Conservation (phyloP, 371 early-diverging fungal genomes). For the Mortierella sp. region DNA sequence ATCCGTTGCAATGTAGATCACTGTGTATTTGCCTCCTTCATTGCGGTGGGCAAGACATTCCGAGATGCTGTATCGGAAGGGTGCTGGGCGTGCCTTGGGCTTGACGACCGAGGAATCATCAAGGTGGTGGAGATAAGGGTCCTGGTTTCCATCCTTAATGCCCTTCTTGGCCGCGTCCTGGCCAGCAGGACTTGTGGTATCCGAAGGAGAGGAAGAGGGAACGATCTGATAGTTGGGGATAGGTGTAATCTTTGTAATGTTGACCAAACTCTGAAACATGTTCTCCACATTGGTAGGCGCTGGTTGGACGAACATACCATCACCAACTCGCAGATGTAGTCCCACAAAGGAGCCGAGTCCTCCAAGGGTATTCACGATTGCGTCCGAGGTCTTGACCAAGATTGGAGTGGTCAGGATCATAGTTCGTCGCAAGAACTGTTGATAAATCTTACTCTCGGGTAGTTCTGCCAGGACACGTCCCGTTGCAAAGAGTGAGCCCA, state of each 20-base stretch:
- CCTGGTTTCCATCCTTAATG: background rate
- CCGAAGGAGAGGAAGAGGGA: background rate
- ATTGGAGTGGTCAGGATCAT: constrained; percentile 64
- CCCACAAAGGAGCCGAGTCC: constrained; percentile 60
- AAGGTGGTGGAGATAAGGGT: no score
- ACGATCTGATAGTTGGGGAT: constrained; percentile 20
- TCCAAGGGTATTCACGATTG: constrained; percentile 60
- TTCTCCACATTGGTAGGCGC: constrained; percentile 39
- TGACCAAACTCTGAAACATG: constrained; percentile 39
- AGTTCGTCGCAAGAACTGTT: constrained; percentile 54
- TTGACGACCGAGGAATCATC: no score
- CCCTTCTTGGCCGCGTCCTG: background rate
- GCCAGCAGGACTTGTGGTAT: background rate
- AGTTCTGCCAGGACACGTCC: constrained; percentile 66
- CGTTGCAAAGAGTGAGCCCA: constrained; percentile 69
- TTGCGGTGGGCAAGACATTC: constrained; percentile 23
- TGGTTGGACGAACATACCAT: constrained; percentile 59
- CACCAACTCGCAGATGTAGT: constrained; percentile 63
- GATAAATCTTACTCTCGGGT: constrained; percentile 54
- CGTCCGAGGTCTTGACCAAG: constrained; percentile 57
- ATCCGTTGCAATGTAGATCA: constrained; percentile 70
- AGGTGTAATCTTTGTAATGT: constrained; percentile 37
- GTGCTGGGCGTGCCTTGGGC: constrained; percentile 1
- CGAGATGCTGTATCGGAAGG: constrained; percentile 9
- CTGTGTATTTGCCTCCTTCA: constrained; percentile 39